Conservation (phyloP, 75 land plant species). For the Pinus taeda region DNA sequence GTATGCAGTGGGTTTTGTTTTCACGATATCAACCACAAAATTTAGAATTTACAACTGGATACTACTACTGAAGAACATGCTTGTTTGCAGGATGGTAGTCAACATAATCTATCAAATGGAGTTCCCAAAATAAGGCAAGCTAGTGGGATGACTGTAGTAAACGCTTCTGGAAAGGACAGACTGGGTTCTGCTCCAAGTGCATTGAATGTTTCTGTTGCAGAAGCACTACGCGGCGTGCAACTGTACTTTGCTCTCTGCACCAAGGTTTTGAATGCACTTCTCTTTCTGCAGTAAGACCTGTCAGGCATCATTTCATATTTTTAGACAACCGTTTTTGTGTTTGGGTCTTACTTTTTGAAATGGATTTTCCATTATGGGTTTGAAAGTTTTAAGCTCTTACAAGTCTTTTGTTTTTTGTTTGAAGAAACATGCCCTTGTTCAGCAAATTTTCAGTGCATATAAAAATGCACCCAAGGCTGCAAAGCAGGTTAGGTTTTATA, state of each 20-base stretch:
- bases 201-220: slow-evolving; percentile 34
- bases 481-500: slow-evolving; percentile 56
- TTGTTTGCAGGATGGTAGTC: slow-evolving; percentile 1
- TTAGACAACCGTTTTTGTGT: background rate
- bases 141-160: background rate
- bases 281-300: background rate
- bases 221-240: slow-evolving; percentile 85
- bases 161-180: slow-evolving; percentile 5
- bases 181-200: slow-evolving; percentile 19
- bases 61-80: background rate
- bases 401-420: background rate
- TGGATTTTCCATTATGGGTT: background rate
- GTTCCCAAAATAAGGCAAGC: background rate
- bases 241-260: slow-evolving; percentile 96
- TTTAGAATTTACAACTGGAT: background rate
- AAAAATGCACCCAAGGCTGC: slow-evolving; percentile 51
- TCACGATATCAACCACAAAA: background rate
- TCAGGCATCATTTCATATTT: background rate
- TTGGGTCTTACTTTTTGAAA: background rate
- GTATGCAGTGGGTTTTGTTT: background rate
- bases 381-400: background rate
- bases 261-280: slow-evolving; percentile 53
- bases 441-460: slow-evolving; percentile 68
- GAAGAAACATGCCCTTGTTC: slow-evolving; percentile 94
- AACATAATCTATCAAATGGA: slow-evolving; percentile 22